Conservation (phyloP, 495 filamentous ascomycete species). For the Penicillium chermesinum region DNA sequence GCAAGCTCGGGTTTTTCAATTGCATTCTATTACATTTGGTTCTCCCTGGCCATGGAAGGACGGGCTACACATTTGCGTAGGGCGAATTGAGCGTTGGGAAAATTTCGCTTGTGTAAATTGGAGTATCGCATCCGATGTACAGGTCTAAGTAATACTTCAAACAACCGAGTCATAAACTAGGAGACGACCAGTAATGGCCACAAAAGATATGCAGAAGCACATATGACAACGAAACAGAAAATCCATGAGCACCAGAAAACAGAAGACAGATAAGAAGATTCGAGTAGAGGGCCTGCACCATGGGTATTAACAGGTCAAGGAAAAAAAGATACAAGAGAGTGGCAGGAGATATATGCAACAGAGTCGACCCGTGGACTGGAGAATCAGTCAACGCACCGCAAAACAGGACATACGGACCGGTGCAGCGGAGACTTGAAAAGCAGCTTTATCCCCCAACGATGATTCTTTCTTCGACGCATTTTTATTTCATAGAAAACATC, state of each 20-base stretch:
- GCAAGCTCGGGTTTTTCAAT: background rate
- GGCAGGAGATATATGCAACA: constrained; percentile 19
- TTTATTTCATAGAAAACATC: constrained; percentile 11
- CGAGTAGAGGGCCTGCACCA: constrained; percentile 12
- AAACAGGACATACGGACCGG: constrained; percentile 1
- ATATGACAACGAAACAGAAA: background rate
- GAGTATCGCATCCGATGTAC: background rate
- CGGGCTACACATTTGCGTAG: no score
- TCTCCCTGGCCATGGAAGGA: no score
- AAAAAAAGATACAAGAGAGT: constrained; percentile 11
- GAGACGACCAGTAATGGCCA: background rate
- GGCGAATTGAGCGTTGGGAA: no score
- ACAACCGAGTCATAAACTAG: background rate
- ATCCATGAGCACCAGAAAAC: background rate
- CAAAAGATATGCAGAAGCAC: background rate
- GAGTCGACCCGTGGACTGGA: constrained; percentile 30
- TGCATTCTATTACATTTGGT: background rate
- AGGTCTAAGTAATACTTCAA: background rate
- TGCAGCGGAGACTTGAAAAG: background rate
- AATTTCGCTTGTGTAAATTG: background rate
- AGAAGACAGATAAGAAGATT: background rate
- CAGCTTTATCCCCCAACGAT: background rate
- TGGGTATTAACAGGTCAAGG: constrained; percentile 24
- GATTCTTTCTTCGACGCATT: constrained; percentile 1
- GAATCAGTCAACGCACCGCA: constrained; percentile 7